Percentiles rank a stretch among this genome's conserved stretches.
phyloP scores from a whole-genome alignment of 495 filamentous ascomycete genomes.

The Penicillium dipodomyicola region DNA sequence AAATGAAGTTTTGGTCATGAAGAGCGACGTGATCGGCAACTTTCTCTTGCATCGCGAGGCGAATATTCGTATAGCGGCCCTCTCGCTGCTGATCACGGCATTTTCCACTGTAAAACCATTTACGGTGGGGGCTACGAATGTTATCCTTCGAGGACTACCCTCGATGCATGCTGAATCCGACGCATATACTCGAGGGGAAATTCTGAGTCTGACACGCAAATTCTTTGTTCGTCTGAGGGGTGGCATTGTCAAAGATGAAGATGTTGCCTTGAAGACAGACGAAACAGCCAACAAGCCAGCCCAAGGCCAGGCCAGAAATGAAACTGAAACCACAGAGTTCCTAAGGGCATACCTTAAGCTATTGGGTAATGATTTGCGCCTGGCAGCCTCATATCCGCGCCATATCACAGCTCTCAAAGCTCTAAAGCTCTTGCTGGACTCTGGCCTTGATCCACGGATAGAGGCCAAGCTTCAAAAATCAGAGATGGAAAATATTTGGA shows the following conservation, averaged over 20 bases:
- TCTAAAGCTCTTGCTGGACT: slow-evolving; percentile 57
- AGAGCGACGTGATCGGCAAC: slow-evolving; percentile 43
- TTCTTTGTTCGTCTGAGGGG: slow-evolving; percentile 63
- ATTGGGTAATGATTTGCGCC: slow-evolving; percentile 65
- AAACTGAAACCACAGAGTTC: slow-evolving; percentile 56
- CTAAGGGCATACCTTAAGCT: slow-evolving; percentile 68
- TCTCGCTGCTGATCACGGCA: slow-evolving; percentile 71
- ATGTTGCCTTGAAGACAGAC: slow-evolving; percentile 12
- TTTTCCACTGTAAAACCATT: slow-evolving; percentile 69
- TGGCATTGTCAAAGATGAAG: slow-evolving; percentile 30
- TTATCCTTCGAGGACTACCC: slow-evolving; percentile 59
- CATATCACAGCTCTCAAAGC: slow-evolving; percentile 77
- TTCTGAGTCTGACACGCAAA: slow-evolving; percentile 63
- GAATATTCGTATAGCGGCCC: slow-evolving; percentile 66
- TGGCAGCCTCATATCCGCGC: slow-evolving; percentile 79
- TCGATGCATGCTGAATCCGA: slow-evolving; percentile 80
- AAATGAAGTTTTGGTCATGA: slow-evolving; percentile 32
- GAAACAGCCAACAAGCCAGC: slow-evolving; percentile 11
- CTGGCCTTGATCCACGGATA: slow-evolving; percentile 44
- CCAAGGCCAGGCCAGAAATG: slow-evolving; percentile 23
- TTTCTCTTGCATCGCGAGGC: slow-evolving; percentile 62
- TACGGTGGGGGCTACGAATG: slow-evolving; percentile 52
- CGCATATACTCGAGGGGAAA: slow-evolving; percentile 73
- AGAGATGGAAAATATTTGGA: slow-evolving; percentile 41
- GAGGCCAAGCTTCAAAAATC: slow-evolving; percentile 30